phyloP scores from a whole-genome alignment of 768 basidiomycete genomes.

The Lactarius sp. region DNA sequence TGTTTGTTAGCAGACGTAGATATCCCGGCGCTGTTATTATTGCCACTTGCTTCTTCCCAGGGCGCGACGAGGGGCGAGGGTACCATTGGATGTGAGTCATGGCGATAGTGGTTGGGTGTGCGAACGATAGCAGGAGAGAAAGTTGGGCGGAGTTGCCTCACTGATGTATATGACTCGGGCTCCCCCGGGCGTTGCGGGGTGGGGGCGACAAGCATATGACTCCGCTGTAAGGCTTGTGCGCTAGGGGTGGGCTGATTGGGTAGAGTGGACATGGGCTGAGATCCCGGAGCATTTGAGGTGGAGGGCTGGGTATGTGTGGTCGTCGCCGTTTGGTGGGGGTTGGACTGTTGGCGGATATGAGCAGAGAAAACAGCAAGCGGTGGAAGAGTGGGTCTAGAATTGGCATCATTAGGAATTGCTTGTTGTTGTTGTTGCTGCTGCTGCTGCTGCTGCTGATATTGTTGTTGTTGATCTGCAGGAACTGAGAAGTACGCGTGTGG shows the following conservation, averaged over 20 bases:
- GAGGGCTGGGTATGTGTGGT: slow-evolving; percentile 6
- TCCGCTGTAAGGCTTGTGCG: slow-evolving; percentile 9
- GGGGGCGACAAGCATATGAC: slow-evolving; percentile 24
- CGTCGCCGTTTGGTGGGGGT: slow-evolving; percentile 19
- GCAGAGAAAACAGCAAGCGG: slow-evolving; percentile 22
- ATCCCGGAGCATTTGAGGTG: background rate
- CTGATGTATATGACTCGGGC: slow-evolving; percentile 46
- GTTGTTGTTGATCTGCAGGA: slow-evolving; percentile 16
- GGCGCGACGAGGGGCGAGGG: slow-evolving; percentile 24
- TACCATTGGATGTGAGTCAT: slow-evolving; percentile 19
- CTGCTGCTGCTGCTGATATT: background rate
- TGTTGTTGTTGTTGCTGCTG: background rate
- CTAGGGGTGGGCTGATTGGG: slow-evolving; percentile 5
- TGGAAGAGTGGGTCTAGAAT: slow-evolving; percentile 16
- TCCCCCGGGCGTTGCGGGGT: slow-evolving; percentile 23
- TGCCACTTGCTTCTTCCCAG: background rate
- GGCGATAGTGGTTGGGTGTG: slow-evolving; percentile 56
- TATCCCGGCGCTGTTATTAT: background rate
- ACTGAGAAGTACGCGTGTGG: slow-evolving; percentile 18
- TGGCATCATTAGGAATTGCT: background rate
- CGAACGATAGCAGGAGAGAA: slow-evolving; percentile 67
- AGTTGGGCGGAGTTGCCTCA: slow-evolving; percentile 54
- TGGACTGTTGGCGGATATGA: slow-evolving; percentile 20
- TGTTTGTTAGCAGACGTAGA: slow-evolving; percentile 15
- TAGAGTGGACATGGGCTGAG: background rate